Evolutionary conservation across 331 rosid genomes (phyloP), one percentile per base, ranked within the genome.

Genomic region (Prunus yedoensis): DNA sequence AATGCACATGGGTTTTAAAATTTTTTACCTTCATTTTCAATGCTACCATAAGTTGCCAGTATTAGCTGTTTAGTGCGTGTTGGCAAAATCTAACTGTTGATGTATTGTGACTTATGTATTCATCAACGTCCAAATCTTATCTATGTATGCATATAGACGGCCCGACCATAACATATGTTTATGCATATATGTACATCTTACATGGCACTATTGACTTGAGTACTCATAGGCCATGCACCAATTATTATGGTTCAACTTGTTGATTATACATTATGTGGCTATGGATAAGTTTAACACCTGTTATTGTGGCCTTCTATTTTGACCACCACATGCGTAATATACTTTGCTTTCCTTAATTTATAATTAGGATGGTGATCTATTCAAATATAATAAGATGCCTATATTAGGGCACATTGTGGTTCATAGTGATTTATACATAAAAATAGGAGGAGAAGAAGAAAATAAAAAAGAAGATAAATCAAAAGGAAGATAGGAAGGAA

Each of bases 241-340:
- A 57, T 58, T 25, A 45, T 73, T 71, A 47, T 67, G 8, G 21
- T 46, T 47, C 28, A 47, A 28, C n/a, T 21, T 28, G 52, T 75
- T 32, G 45, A n/a, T 61, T 13, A 70, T 49, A 45, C 15, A 38
- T 12, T 21, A 70, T 61, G 28, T 10, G 15, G 4, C 11, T 46
- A 11, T 3, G 74, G 80, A 61, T 69, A 74, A 78, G 74, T 43
- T 16, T 60, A 16, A 65, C 66, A 63, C 35, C 25, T 15, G 53
- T n/a, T 35, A 35, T 41, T 35, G 28, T 59, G 60, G 32, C 47
- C 61, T 69, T 28, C 76, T 38, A 32, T 51, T 38, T 74, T 81
- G 87, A 85, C 85, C 76, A 49, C 15, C 86, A 85, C 88, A 80
- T 85, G 85, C 82, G 17, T 45, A 15, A 62, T 60, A 38, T 47